Evolutionary conservation across 2,329 filamentous ascomycete genomes (phyloP).

Genomic region (Clarireedia homoeocarpa): DNA sequence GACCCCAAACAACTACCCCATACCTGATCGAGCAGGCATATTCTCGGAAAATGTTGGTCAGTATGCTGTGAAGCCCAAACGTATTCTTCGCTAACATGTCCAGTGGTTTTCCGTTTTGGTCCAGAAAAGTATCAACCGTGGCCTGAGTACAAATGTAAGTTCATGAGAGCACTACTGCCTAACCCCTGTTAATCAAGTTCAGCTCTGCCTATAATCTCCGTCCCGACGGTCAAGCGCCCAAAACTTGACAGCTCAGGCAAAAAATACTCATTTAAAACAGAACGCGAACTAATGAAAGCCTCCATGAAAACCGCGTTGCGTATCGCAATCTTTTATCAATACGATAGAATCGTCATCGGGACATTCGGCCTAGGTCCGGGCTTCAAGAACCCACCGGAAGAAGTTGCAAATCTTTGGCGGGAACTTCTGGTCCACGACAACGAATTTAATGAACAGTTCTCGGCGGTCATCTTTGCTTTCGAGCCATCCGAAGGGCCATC

Average conservation of each 20-base stretch:
- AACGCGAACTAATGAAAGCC: slow-evolving; percentile 63
- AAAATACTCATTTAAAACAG: slow-evolving; percentile 64
- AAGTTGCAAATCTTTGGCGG: slow-evolving; percentile 58
- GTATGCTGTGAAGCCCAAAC: slow-evolving; percentile 21
- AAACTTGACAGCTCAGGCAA: slow-evolving; percentile 61
- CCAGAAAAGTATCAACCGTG: slow-evolving; percentile 56
- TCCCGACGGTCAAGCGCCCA: slow-evolving; percentile 63
- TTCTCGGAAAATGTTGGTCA: slow-evolving; percentile 60
- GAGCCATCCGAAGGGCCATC: slow-evolving; percentile 47
- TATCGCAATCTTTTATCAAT: slow-evolving; percentile 56
- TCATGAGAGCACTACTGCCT: neutral
- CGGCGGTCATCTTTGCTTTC: slow-evolving; percentile 56
- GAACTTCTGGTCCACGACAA: slow-evolving; percentile 56
- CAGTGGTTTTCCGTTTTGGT: slow-evolving; percentile 62
- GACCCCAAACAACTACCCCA: slow-evolving; percentile 55
- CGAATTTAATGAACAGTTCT: slow-evolving; percentile 53
- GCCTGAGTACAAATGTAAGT: slow-evolving; percentile 37
- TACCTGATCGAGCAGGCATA: slow-evolving; percentile 61
- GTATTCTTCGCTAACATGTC: neutral
- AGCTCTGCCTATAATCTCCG: slow-evolving; percentile 63
- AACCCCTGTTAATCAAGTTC: neutral
- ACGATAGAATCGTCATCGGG: slow-evolving; percentile 51
- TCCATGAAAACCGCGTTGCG: slow-evolving; percentile 65
- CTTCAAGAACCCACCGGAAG: slow-evolving; percentile 56
- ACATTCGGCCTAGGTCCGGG: slow-evolving; percentile 58